These are phyloP conservation scores for Cercospora sesami DNA, from an alignment of 2,329 filamentous ascomycete species.

Conservation along the genomic window DNA sequence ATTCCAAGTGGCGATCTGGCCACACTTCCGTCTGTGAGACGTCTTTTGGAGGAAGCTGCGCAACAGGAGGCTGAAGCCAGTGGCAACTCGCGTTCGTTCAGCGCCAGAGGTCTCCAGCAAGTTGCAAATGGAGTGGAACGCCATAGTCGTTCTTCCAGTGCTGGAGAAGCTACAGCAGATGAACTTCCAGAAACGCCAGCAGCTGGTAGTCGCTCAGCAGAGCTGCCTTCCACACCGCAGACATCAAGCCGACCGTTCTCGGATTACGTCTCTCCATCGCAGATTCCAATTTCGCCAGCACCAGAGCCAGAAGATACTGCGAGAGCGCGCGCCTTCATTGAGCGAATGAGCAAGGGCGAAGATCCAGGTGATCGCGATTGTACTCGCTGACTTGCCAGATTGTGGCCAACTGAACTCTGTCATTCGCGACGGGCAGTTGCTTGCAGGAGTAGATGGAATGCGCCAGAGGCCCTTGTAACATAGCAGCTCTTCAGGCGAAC, in stretches of 20 bases:
- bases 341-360: not conserved
- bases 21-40: not conserved
- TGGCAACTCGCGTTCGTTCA: not conserved
- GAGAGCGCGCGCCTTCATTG: not conserved
- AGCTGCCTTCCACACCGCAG: not conserved
- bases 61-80: not conserved
- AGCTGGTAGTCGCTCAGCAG: not conserved
- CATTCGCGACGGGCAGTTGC: too few relatives aligned
- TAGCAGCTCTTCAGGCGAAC: constrained; percentile 49
- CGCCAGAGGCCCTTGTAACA: not conserved
- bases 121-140: not conserved
- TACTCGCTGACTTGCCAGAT: not conserved
- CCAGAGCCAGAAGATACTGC: not conserved
- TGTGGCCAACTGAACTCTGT: not conserved
- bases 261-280: not conserved
- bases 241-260: not conserved
- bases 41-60: not conserved
- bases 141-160: not conserved
- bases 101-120: not conserved
- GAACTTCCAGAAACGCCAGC: not conserved
- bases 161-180: not conserved
- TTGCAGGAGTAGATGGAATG: not conserved
- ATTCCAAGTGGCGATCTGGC: not conserved
- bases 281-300: not conserved
- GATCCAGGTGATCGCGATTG: not conserved